phyloP scores from a whole-genome alignment of 495 filamentous ascomycete genomes.

The Xylaria castorea region DNA sequence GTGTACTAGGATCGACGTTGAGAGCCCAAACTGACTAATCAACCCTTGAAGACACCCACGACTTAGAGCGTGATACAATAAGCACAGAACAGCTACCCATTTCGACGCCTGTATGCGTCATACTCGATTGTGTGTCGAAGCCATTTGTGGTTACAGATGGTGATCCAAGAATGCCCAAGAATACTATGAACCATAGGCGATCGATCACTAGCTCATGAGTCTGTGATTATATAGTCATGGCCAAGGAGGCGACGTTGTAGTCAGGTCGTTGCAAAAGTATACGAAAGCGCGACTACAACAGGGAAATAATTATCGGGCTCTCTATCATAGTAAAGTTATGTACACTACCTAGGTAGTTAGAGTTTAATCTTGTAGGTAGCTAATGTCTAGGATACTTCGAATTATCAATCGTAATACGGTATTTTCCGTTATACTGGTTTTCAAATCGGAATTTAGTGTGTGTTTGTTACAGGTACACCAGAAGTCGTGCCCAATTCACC shows the following conservation, averaged over 20 bases:
- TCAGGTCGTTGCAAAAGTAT: too few species aligned
- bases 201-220: neutral
- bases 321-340: neutral
- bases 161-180: neutral
- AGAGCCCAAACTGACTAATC: neutral
- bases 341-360: neutral
- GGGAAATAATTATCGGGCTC: neutral
- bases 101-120: neutral
- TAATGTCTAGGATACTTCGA: neutral
- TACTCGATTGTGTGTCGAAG: neutral
- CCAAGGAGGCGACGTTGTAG: neutral
- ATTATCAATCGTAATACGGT: neutral
- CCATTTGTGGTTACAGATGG: neutral
- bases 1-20: neutral
- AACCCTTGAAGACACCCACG: neutral
- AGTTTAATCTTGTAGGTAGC: neutral
- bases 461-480: neutral
- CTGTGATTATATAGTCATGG: neutral
- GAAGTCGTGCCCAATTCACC: neutral
- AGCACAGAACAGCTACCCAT: neutral
- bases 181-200: neutral
- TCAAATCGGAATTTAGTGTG: neutral
- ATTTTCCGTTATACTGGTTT: neutral
- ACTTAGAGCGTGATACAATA: conserved; percentile 2
- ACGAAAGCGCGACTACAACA: neutral